Base-by-base conservation (phyloP, 1,139 yeast genomes). In the Geotrichum carabidarum region DNA sequence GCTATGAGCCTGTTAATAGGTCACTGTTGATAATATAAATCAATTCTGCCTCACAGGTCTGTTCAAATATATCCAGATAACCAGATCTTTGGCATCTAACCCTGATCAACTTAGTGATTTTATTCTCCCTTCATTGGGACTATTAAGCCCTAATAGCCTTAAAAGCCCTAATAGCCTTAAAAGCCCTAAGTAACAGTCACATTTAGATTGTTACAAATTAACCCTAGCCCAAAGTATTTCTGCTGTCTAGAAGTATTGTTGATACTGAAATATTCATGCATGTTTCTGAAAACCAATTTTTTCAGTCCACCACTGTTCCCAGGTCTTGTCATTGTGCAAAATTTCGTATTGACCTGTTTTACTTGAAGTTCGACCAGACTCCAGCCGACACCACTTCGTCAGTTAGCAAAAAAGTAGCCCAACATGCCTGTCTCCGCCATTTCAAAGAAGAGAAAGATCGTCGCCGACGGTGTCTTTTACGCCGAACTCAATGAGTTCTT, bases 401-500 rank as follows among this genome's bases (percentile, higher is more conserved):
- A 47, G 2, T 40, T 31, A 35, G 42, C 38, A 47, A 47, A 37
- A n/a, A 31, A 47, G 44, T 30, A 43, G 42, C 42, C 43, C 52
- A 43, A 44, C 52, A 53, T 53, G 56, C 51, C 56, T 45, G 53
- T 49, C 47, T 50, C 53, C 41, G 51, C 51, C 51, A 71, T 72
- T 60, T 73, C 76, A 54, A 68, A 68, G 63, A 74, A 73, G 74
- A 71, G 76, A 68, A 72, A 71, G 73, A 75, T 71, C 72, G 97
- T 91, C 78, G 97, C 97, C 79, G 99, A 93, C 83, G 99, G 99
- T 88, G 99, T 93, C 74, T 89, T 93, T 85, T 93, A 86, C 95
- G 99, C 99, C 79, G 99, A 93, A 82, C 83, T 93, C 76, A 93
- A 93, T 86, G 99, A 93, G 83, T 93, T 93, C 94, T 94, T 93